Base-by-base conservation (phyloP, 176 grass and related monocot species). In the Oryza rufipogon region DNA sequence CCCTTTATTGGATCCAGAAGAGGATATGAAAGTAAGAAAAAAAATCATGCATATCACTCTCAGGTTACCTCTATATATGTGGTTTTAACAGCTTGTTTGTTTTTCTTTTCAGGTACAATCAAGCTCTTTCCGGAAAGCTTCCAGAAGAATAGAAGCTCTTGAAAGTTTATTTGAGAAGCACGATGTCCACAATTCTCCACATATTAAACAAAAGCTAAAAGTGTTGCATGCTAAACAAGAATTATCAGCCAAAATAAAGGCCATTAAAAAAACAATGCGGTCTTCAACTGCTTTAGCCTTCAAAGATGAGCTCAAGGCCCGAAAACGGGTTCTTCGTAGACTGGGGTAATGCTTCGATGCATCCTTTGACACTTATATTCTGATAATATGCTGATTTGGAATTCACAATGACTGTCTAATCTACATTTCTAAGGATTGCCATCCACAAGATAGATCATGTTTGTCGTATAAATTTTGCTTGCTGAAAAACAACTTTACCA, bases 11-110 rank as follows among this genome's bases (percentile, higher is more conserved):
- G 96, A 98, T 94, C 93, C 96, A 36, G 91, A 95, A 88, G 96
- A 99, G 73, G 93, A 99, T 93, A 92, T 96, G 93, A 93, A 99
- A 89, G 96, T 98, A 73, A 88, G 95, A 17, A 95, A 71, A 71
- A 39, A 16, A 0, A 84, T 38, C 60, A 78, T 80, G 7, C 51
- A 71, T n/a, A 9, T 56, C 66, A 74, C 22, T 10, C 6, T 10
- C 6, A 71, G 3, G 39, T 20, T 45, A 64, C 19, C 6, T 74
- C 33, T 66, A 22, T 66, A 76, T 16, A 77, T 80, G 19, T 83
- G 1, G 32, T 64, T 33, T 13, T 86, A 82, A 90, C 15, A 25
- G 8, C 11, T 70, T 58, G 54, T 64, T 70, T 58, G 19, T 64
- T 79, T 0, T 78, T 78, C 69, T 39, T 42, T 71, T 63, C 81